These are phyloP conservation scores for Nakaseomyces delphensis DNA, from an alignment of 1,139 yeast genomes.

Conservation along the genomic window DNA sequence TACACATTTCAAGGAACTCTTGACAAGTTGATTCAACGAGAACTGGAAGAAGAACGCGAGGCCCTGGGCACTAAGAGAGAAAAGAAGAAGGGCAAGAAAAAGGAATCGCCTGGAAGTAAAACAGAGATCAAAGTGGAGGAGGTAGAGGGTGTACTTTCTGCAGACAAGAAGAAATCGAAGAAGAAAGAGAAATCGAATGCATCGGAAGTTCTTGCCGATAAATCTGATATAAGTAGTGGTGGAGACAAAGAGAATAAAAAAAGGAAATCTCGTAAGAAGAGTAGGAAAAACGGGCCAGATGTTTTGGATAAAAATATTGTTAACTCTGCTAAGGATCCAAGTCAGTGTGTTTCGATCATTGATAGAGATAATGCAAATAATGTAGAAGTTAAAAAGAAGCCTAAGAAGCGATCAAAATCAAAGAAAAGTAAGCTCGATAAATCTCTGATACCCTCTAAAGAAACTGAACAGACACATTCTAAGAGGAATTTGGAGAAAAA, in stretches of 20 bases:
- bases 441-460: too few species aligned
- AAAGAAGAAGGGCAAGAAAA: background rate
- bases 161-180: background rate
- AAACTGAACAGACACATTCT: background rate
- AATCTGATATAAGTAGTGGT: background rate
- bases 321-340: too few species aligned
- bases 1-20: background rate
- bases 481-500: too few species aligned
- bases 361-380: background rate
- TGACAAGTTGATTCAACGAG: background rate
- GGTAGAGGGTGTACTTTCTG: background rate
- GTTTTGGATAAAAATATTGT: too few species aligned
- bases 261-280: background rate
- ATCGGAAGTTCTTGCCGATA: too few species aligned
- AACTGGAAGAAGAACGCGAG: background rate
- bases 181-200: too few species aligned
- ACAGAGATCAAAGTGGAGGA: background rate
- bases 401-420: background rate
- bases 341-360: too few species aligned
- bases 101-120: background rate
- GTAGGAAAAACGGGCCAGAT: background rate
- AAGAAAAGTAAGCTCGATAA: background rate
- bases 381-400: background rate
- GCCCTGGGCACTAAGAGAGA: background rate
- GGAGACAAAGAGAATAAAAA: background rate